Evolutionary conservation across 2,329 filamentous ascomycete genomes (phyloP), one percentile per base, ranked within the genome.

Genomic region (Myrmaecium sp.): DNA sequence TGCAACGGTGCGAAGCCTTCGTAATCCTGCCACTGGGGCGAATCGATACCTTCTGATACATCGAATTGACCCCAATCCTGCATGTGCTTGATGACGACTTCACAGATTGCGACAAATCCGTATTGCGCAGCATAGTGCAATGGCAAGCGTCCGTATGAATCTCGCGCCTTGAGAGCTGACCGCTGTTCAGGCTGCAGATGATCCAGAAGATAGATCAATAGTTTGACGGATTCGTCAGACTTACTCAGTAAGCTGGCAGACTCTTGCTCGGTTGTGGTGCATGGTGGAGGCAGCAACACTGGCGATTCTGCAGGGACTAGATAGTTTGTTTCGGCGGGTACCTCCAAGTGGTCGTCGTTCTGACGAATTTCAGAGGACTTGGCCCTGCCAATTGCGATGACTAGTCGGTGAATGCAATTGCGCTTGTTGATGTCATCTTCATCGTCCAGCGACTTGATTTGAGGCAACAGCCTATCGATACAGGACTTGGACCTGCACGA

Each of bases 111-210:
- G 3, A 89, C 79, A 40, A 94, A 83, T 3, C 89, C 89, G 45
- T 91, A 93, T 47, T 95, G 83, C 0, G 89, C 86, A 3, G 83
- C 83, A 46, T 94, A 94, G 48, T 95, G 86, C 7, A 95, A 62
- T 2, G 86, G 83, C 9, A 86, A 65, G 4, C 86, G 76, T 3
- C 82, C 84, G 33, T 86, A 78, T 0, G 72, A 64, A 51, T 95
- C 86, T 32, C 66, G 71, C 8, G 68, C 66, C 26, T 66, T 58
- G 7, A 95, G 57, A 0, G 76, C 75, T 8, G 48, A 36, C 7
- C 74, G 69, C 38, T 95, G 86, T 6, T 66, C 57, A 0, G 66
- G 61, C 7, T 60, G 66, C 5, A 98, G 62, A 15, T 64, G 60
- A 24, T 83, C 73, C 4, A 98, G 60, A 5, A 75, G 42, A 41